Conservation (phyloP, 1,139 yeast genomes). For the Yamadazyma trypodendri region DNA sequence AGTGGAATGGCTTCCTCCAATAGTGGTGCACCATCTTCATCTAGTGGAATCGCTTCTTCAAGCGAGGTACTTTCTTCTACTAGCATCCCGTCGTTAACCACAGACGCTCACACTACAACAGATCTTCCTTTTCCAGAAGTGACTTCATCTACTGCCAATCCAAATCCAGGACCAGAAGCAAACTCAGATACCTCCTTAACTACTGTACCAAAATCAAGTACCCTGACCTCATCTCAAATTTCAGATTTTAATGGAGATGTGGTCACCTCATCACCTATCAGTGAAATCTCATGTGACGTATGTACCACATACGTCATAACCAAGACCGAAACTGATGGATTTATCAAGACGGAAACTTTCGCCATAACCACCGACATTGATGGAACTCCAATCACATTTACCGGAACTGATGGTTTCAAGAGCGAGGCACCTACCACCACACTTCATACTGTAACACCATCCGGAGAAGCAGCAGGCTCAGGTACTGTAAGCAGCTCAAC, state of each 20-base stretch:
- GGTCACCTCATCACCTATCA: background rate
- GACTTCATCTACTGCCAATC: too few species aligned
- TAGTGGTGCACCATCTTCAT: background rate
- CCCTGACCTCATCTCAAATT: too few species aligned
- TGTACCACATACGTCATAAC: background rate
- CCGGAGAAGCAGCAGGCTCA: background rate
- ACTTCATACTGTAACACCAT: background rate
- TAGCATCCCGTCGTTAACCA: background rate
- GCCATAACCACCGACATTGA: background rate
- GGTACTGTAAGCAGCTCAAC: background rate
- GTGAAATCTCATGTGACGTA: background rate
- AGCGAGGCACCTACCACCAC: background rate
- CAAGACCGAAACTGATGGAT: background rate
- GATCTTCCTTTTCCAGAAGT: too few species aligned
- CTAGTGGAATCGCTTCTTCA: background rate
- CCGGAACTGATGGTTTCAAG: background rate
- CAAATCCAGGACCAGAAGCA: too few species aligned
- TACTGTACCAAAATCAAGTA: too few species aligned
- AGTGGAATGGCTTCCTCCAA: constrained; percentile 1
- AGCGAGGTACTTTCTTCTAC: background rate
- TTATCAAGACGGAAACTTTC: background rate
- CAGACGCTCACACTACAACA: too few species aligned
- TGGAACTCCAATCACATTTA: background rate
- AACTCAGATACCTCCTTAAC: too few species aligned
- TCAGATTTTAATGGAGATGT: too few species aligned